Base-by-base conservation (phyloP, 139 green algal genomes). In the Ettlia oleoabundans region DNA sequence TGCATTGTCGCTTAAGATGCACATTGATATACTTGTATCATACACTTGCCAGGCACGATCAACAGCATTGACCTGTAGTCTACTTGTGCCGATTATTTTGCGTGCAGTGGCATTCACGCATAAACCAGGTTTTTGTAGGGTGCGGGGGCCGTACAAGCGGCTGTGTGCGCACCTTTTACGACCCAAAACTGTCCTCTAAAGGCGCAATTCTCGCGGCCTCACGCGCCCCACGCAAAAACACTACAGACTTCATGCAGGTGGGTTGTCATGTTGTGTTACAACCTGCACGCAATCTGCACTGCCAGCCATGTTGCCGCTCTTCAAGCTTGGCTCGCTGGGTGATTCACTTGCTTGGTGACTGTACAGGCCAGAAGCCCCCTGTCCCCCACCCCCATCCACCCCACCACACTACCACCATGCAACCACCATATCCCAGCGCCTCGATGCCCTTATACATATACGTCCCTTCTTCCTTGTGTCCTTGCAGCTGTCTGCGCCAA, bases 101-200 rank as follows among this genome's bases (percentile, higher is more conserved):
- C 32, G 1, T 78, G 37, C 43, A 77, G 22, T 99, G 97, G 96
- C 96, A 99, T 82, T 77, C 85, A 3, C 80, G 88, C 18, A 88
- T 99, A 35, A 99, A 99, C 88, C 96, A 99, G 85, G 94, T 99
- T 41, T 92, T 97, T 65, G 88, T 95, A n/a, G 94, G 95, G 37
- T 84, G 74, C 77, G 92, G 92, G 18, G 88, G 91, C 75, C 88
- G 91, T 41, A 89, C 86, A 47, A 33, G 38, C 7, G 95, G 95
- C 33, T 58, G 70, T 43, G 89, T 87, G 26, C 89, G 88, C 33
- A 87, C 95, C 28, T 87, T 99, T 74, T 99, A 98, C 82, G 89
- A 97, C 83, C 85, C 94, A 2, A 79, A 84, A 8, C 78, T 90
- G 30, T 95, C 89, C 61, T 82, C 92, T 82, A 84, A 88, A 0